Percentiles rank a stretch among this genome's conserved stretches.
phyloP scores from a whole-genome alignment of 2,329 filamentous ascomycete species.

The Microdochium nivale region DNA sequence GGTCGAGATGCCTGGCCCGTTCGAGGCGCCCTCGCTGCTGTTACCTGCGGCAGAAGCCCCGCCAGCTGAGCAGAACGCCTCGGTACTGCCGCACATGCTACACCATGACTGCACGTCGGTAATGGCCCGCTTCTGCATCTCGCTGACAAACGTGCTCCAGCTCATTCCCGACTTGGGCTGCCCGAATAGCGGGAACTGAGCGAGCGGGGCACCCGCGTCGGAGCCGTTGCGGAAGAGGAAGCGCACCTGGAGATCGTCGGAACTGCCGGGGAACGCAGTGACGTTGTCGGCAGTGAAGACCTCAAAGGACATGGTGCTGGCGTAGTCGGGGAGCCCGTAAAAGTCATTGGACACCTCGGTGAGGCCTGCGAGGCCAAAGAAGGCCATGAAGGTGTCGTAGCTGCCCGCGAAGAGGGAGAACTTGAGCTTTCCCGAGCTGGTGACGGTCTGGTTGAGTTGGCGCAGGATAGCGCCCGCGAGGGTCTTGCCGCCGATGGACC shows the following conservation, averaged over 20 bases:
- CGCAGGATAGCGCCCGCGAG: slow-evolving; percentile 46
- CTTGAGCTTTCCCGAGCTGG: slow-evolving; percentile 23
- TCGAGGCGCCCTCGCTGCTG: slow-evolving; percentile 11
- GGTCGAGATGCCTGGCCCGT: slow-evolving; percentile 46
- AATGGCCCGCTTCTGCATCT: slow-evolving; percentile 60
- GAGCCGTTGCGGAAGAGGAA: slow-evolving; percentile 56
- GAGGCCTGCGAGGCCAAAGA: slow-evolving; percentile 52
- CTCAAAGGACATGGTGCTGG: slow-evolving; percentile 74
- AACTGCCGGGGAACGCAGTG: slow-evolving; percentile 24
- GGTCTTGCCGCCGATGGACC: slow-evolving; percentile 48
- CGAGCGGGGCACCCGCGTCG: slow-evolving; percentile 41
- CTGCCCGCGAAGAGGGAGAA: slow-evolving; percentile 51
- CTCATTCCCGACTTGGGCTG: slow-evolving; percentile 43
- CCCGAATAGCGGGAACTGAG: slow-evolving; percentile 51
- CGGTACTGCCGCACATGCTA: slow-evolving; percentile 62
- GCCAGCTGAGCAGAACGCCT: slow-evolving; percentile 51
- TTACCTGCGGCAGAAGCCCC: slow-evolving; percentile 12
- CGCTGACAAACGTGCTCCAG: slow-evolving; percentile 59
- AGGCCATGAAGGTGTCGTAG: slow-evolving; percentile 53
- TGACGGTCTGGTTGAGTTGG: slow-evolving; percentile 43
- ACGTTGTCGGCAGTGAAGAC: slow-evolving; percentile 48
- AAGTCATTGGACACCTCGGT: slow-evolving; percentile 50
- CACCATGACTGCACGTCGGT: slow-evolving; percentile 64
- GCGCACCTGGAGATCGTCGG: slow-evolving; percentile 44
- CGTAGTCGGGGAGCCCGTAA: slow-evolving; percentile 74